Conservation (phyloP, 1,139 yeast genomes). For the Geotrichum restrictum region DNA sequence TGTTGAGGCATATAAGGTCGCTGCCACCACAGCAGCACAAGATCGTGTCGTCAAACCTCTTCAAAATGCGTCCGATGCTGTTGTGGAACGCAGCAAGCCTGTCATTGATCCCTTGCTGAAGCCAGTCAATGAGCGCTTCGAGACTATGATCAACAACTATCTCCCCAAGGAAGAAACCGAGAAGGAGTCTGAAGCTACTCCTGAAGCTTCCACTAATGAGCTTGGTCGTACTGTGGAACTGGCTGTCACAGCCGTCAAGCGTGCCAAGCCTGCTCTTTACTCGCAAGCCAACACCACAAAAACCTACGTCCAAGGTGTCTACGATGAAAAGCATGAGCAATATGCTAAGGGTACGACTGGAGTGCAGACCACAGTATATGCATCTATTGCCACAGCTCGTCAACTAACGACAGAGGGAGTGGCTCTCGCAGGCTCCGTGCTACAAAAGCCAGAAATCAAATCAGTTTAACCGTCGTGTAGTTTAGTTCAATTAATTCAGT, state of each 20-base stretch:
- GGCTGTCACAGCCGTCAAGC: constrained; percentile 34
- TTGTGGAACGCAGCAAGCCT: constrained; percentile 52
- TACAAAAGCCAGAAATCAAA: constrained; percentile 1
- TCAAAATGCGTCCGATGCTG: constrained; percentile 33
- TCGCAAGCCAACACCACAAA: constrained; percentile 31
- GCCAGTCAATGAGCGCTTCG: constrained; percentile 57
- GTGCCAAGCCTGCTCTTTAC: constrained; percentile 37
- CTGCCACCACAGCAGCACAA: constrained; percentile 36
- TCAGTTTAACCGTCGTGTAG: not conserved
- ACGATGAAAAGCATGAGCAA: constrained; percentile 30
- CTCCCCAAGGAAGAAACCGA: constrained; percentile 40
- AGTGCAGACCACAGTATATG: constrained; percentile 24
- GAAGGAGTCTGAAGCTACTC: constrained; percentile 35
- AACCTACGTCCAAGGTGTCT: constrained; percentile 32
- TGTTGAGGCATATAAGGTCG: constrained; percentile 31
- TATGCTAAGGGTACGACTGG: constrained; percentile 25
- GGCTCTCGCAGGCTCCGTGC: constrained; percentile 21
- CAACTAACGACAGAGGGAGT: constrained; percentile 26
- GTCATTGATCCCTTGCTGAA: constrained; percentile 59
- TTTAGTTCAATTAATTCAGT: not conserved
- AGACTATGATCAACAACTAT: constrained; percentile 43
- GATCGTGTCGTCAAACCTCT: constrained; percentile 36
- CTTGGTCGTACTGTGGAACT: constrained; percentile 35
- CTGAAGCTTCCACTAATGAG: constrained; percentile 38
- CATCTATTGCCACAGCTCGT: constrained; percentile 26